Evolutionary conservation across 192 early-diverging fungal species (phyloP).

Genomic region (Blastocladiella britannica): DNA sequence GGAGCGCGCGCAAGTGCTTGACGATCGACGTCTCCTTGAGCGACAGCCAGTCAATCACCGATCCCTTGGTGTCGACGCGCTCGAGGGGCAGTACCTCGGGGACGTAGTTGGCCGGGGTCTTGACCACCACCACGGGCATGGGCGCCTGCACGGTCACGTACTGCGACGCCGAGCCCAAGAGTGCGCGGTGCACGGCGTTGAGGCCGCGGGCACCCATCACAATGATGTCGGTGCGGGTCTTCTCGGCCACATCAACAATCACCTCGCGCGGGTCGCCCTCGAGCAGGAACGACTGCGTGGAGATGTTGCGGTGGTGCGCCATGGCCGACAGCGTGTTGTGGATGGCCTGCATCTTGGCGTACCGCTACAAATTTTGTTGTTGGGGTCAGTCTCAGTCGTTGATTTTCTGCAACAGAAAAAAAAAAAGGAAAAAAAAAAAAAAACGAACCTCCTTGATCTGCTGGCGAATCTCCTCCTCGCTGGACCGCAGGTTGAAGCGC

Average conservation of each 20-base stretch:
- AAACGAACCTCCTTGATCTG: neutral
- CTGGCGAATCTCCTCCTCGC: neutral
- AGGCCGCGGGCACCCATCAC: neutral
- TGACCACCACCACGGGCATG: neutral
- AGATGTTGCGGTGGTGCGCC: neutral
- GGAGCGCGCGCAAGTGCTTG: no score
- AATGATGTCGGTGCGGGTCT: neutral
- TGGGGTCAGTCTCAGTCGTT: no score
- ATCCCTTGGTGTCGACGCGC: neutral
- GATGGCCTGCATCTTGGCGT: neutral
- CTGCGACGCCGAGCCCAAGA: neutral
- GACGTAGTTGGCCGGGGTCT: neutral
- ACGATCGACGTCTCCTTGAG: neutral
- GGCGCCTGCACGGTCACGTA: neutral
- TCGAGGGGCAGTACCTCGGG: neutral
- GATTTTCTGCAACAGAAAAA: no score
- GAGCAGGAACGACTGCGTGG: neutral
- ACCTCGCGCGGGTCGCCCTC: neutral
- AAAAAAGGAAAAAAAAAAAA: no score
- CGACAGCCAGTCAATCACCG: neutral
- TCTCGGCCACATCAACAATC: neutral
- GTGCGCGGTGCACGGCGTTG: neutral
- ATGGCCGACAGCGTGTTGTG: neutral
- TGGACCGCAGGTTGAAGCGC: neutral
- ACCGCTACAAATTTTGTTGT: no score